phyloP scores from a whole-genome alignment of 768 basidiomycete species.

The Lactarius deliciosus region DNA sequence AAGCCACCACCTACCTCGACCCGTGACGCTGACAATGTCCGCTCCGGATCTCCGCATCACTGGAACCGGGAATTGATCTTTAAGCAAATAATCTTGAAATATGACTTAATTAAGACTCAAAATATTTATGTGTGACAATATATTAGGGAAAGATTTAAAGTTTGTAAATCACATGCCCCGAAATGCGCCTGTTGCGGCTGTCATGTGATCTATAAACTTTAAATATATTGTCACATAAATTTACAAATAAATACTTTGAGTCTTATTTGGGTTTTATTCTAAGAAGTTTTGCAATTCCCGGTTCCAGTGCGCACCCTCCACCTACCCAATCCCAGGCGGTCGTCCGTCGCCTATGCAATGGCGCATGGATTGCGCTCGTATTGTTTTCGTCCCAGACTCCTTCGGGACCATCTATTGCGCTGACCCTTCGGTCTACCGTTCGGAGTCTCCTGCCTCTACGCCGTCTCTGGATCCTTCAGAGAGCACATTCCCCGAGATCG shows the following conservation, averaged over 20 bases:
- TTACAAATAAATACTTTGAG: no score
- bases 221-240: no score
- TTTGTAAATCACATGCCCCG: no score
- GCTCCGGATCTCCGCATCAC: conserved; percentile 18
- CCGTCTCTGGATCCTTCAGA: conserved; percentile 32
- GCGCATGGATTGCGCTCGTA: conserved; percentile 12
- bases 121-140: no score
- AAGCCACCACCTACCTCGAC: conserved; percentile 39
- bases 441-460: conserved; percentile 36
- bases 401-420: conserved; percentile 19
- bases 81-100: no score
- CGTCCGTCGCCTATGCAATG: conserved; percentile 13
- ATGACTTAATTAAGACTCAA: no score
- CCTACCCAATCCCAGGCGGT: neutral
- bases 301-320: conserved; percentile 8
- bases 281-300: no score
- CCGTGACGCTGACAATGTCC: conserved; percentile 24
- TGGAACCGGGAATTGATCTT: no score
- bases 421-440: conserved; percentile 20
- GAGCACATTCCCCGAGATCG: conserved; percentile 57
- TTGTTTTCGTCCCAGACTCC: conserved; percentile 19
- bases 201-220: no score
- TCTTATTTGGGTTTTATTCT: no score
- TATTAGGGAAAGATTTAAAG: no score
- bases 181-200: no score